Evolutionary conservation across 1,284 basidiomycete genomes (phyloP).

Genomic region (Schizopora paradoxa): DNA sequence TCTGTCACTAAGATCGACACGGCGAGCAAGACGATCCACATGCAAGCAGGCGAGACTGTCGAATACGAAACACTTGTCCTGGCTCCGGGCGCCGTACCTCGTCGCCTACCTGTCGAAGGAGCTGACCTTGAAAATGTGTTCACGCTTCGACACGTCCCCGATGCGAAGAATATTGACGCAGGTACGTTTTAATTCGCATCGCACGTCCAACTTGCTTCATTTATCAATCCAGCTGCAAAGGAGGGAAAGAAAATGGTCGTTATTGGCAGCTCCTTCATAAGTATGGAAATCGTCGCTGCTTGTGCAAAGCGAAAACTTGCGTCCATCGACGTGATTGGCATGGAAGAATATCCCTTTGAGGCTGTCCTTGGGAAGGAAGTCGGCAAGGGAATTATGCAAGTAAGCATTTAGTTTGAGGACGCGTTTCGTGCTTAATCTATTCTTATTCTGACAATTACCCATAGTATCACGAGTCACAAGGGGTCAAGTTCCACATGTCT

Average conservation of each 20-base stretch:
- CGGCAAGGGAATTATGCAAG: constrained; percentile 77
- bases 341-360: constrained; percentile 83
- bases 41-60: constrained; percentile 54
- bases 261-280: constrained; percentile 90
- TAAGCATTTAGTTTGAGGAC: constrained; percentile 25
- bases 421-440: constrained; percentile 1
- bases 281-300: constrained; percentile 85
- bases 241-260: constrained; percentile 78
- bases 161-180: constrained; percentile 73
- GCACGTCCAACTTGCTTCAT: constrained; percentile 2
- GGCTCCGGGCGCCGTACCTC: constrained; percentile 63
- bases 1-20: constrained; percentile 67
- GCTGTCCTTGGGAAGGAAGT: constrained; percentile 77
- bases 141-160: constrained; percentile 68
- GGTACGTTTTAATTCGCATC: constrained; percentile 35
- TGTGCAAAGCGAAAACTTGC: constrained; percentile 71
- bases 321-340: constrained; percentile 79
- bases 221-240: constrained; percentile 39
- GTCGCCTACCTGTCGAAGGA: constrained; percentile 75
- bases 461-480: constrained; percentile 76
- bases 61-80: constrained; percentile 72
- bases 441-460: too few relatives aligned
- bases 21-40: constrained; percentile 51
- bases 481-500: constrained; percentile 80
- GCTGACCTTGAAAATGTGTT: constrained; percentile 74